Conservation (phyloP, 73 alveolate genomes). For the Paramecium octaurelia region DNA sequence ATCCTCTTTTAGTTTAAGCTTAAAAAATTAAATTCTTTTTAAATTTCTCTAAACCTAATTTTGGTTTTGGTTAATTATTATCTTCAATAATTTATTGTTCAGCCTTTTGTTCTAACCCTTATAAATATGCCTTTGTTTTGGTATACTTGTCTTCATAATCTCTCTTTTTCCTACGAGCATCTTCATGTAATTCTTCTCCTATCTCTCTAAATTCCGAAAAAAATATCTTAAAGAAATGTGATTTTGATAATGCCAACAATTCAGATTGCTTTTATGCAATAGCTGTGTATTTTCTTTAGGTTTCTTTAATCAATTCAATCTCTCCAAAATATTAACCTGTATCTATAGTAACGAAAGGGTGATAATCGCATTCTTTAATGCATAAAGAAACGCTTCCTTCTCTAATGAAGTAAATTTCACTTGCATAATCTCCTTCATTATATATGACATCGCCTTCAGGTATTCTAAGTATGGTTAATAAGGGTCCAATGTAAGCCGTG, state of each 20-base stretch:
- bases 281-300: not conserved
- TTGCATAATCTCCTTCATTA: constrained; percentile 14
- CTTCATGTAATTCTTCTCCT: constrained; percentile 31
- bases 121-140: not conserved
- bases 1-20: not conserved
- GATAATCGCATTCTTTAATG: constrained; percentile 18
- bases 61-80: not conserved
- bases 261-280: not conserved
- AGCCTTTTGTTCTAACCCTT: not conserved
- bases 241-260: not conserved
- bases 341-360: not conserved
- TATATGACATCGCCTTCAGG: not conserved
- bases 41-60: not conserved
- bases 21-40: not conserved
- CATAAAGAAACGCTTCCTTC: constrained; percentile 2
- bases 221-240: not conserved
- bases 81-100: not conserved
- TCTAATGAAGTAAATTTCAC: not conserved
- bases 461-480: not conserved
- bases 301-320: not conserved
- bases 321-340: constrained; percentile 31
- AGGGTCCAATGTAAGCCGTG: constrained; percentile 1
- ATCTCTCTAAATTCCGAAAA: constrained; percentile 4
- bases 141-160: not conserved
- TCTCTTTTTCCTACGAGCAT: not conserved